phyloP scores from a whole-genome alignment of 352 stramenopile species.

The Phytopythium mirpurense region DNA sequence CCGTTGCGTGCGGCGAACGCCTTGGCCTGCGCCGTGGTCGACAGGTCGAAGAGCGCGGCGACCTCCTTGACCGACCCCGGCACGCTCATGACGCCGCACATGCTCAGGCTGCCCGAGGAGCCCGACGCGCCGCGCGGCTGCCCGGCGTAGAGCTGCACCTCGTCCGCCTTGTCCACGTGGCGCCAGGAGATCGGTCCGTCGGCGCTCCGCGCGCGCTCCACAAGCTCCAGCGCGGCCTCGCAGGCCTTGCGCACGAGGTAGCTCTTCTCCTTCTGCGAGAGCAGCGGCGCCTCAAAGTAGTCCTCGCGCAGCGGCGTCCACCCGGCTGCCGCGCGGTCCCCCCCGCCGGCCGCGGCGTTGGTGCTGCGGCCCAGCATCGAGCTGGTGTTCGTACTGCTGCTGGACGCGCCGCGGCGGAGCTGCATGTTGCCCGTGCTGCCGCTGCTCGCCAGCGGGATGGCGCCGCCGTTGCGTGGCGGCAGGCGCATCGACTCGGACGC shows the following conservation, averaged over 20 bases:
- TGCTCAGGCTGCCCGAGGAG: slow-evolving; percentile 11
- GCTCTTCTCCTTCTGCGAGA: slow-evolving; percentile 56
- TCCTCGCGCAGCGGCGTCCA: slow-evolving; percentile 76
- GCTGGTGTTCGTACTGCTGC: not conserved
- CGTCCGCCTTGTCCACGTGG: slow-evolving; percentile 70
- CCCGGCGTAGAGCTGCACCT: slow-evolving; percentile 73
- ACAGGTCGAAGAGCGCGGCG: slow-evolving; percentile 62
- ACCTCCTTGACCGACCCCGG: slow-evolving; percentile 67
- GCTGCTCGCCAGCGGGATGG: slow-evolving; percentile 3
- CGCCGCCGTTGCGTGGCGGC: not conserved
- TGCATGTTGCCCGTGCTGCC: slow-evolving; percentile 2
- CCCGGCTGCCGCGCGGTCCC: slow-evolving; percentile 8
- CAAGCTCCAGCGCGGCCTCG: slow-evolving; percentile 72
- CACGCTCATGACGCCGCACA: slow-evolving; percentile 79
- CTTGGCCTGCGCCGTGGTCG: slow-evolving; percentile 62
- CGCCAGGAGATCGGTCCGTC: slow-evolving; percentile 68
- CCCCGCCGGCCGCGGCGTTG: slow-evolving; percentile 6
- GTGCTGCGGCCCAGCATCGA: slow-evolving; percentile 10
- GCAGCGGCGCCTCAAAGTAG: slow-evolving; percentile 65
- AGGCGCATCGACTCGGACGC: slow-evolving; percentile 7
- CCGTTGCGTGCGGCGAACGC: slow-evolving; percentile 49
- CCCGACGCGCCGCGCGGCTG: slow-evolving; percentile 23
- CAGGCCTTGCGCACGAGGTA: slow-evolving; percentile 82
- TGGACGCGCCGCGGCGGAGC: not conserved
- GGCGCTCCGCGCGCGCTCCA: slow-evolving; percentile 56